Conservation (phyloP, 495 filamentous ascomycete species). For the Penicillium ochrochloron region DNA sequence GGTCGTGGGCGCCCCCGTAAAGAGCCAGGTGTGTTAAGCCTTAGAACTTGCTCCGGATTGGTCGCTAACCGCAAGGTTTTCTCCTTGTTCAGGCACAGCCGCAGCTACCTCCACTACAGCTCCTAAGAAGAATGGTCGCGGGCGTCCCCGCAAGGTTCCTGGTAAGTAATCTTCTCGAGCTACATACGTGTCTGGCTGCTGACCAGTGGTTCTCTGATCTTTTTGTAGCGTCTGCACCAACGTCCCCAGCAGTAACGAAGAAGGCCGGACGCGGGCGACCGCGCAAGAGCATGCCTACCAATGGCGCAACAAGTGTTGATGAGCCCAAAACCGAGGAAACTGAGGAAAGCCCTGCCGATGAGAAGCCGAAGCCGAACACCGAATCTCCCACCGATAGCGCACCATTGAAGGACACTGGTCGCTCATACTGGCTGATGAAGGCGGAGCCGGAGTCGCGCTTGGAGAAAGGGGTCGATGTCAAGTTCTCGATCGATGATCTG, state of each 20-base stretch:
- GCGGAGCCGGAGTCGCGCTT: conserved; percentile 87
- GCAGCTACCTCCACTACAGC: conserved; percentile 4
- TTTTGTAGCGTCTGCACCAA: not conserved
- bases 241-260: conserved; percentile 14
- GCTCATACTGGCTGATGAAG: conserved; percentile 89
- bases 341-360: not conserved
- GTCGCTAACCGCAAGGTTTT: not conserved
- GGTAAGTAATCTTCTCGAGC: not conserved
- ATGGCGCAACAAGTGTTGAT: conserved; percentile 12
- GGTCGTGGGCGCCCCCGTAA: conserved; percentile 33
- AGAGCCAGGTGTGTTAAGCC: conserved; percentile 26
- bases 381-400: conserved; percentile 17
- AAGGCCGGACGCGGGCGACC: conserved; percentile 30
- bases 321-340: conserved; percentile 3
- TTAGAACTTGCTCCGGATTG: not conserved
- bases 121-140: conserved; percentile 29
- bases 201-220: conserved; percentile 3
- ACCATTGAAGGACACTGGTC: conserved; percentile 27
- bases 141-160: conserved; percentile 17
- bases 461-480: conserved; percentile 84
- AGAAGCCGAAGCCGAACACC: conserved; percentile 14
- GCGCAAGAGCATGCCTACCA: conserved; percentile 32
- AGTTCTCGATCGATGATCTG: conserved; percentile 94
- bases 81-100: not conserved
- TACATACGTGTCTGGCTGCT: conserved; percentile 5